Percentiles rank a stretch among this genome's conserved stretches.
phyloP scores from a whole-genome alignment of 2,329 filamentous ascomycete genomes.

The Apiospora koreana region DNA sequence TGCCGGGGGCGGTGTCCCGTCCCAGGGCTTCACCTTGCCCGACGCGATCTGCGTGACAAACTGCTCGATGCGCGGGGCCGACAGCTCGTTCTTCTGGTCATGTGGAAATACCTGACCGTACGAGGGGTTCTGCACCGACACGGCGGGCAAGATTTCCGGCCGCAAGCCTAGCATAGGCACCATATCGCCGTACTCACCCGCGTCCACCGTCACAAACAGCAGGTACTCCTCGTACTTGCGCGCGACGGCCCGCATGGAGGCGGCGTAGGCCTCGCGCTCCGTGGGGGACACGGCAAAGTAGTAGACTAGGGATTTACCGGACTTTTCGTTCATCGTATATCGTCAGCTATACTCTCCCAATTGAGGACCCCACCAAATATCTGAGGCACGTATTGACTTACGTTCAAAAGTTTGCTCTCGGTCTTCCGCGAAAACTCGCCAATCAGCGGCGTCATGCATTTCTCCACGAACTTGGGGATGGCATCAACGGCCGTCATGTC shows the following conservation, averaged over 20 bases:
- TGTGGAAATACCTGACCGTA: constrained; percentile 47
- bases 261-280: constrained; percentile 37
- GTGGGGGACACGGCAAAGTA: constrained; percentile 33
- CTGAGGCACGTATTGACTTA: constrained; percentile 23
- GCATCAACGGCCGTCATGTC: constrained; percentile 35
- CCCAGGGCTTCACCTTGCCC: constrained; percentile 43
- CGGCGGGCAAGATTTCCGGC: constrained; percentile 28
- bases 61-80: constrained; percentile 37
- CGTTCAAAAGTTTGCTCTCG: constrained; percentile 43
- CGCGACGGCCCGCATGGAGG: constrained; percentile 41
- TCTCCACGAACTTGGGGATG: constrained; percentile 39
- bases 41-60: constrained; percentile 48
- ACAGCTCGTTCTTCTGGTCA: constrained; percentile 28
- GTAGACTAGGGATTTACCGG: constrained; percentile 40
- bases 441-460: constrained; percentile 41
- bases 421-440: constrained; percentile 46
- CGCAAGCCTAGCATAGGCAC: constrained; percentile 39
- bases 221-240: constrained; percentile 49
- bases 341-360: too few species aligned
- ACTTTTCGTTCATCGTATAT: constrained; percentile 23
- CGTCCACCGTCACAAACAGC: constrained; percentile 49
- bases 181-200: constrained; percentile 46
- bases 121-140: constrained; percentile 47
- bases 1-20: constrained; percentile 21
- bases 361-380: too few species aligned